A percentile compares a stretch with the other conserved stretches of the same genome.
These are phyloP conservation scores for Periconia sp. DNA, from an alignment of 2,329 filamentous ascomycete species.

Conservation along the genomic window DNA sequence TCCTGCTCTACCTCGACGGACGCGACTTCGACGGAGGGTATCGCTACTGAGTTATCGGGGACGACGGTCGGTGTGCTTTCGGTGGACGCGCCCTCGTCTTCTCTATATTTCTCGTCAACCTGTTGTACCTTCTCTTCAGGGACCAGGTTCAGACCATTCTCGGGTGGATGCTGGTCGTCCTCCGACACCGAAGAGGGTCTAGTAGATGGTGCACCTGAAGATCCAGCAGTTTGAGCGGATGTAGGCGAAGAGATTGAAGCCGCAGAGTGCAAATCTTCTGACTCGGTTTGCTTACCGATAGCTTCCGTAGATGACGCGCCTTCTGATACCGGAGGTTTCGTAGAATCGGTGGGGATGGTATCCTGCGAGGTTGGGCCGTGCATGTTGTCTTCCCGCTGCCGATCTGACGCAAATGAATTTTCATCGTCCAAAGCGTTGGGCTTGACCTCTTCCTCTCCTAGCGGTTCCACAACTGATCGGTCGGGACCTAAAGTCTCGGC, in stretches of 20 bases:
- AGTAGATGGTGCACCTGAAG: constrained; percentile 40
- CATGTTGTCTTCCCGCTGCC: constrained; percentile 18
- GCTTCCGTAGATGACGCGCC: constrained; percentile 47
- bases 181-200: constrained; percentile 44
- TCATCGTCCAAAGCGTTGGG: background rate
- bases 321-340: constrained; percentile 9
- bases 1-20: constrained; percentile 9
- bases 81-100: constrained; percentile 35
- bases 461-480: background rate
- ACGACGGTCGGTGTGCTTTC: constrained; percentile 40
- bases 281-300: constrained; percentile 40
- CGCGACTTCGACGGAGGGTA: constrained; percentile 24
- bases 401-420: background rate
- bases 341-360: background rate
- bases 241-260: constrained; percentile 40
- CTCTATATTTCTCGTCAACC: constrained; percentile 2
- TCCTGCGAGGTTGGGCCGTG: background rate
- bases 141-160: constrained; percentile 20
- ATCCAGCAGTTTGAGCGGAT: constrained; percentile 42
- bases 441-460: constrained; percentile 4
- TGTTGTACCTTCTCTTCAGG: constrained; percentile 2
- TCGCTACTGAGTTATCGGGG: constrained; percentile 29
- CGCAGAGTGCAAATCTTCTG: constrained; percentile 38
- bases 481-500: background rate
- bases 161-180: constrained; percentile 28